phyloP scores from a whole-genome alignment of 306 rosid genomes.

The apple (Malus domestica) region DNA sequence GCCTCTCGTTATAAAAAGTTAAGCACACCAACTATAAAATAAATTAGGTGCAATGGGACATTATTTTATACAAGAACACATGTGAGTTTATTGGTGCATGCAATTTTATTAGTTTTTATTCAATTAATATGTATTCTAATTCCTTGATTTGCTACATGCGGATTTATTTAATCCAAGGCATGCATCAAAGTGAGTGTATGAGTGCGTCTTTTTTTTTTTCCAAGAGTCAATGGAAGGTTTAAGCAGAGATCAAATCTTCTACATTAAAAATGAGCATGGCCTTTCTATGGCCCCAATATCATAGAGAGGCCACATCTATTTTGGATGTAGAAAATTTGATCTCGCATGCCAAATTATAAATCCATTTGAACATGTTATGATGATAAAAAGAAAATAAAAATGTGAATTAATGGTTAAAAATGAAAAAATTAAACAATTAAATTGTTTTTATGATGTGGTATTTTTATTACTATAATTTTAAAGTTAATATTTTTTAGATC shows the following conservation, averaged over 20 bases:
- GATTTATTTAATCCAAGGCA: background rate
- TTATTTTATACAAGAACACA: background rate
- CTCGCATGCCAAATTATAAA: background rate
- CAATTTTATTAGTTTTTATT: background rate
- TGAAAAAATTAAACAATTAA: background rate
- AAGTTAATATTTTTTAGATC: too few relatives aligned
- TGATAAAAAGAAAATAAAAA: background rate
- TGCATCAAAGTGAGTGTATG: background rate
- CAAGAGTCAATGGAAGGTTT: background rate
- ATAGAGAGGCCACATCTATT: too few relatives aligned
- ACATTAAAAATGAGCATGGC: fast-evolving
- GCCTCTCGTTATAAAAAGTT: background rate
- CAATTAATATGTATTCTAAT: background rate
- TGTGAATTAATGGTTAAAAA: background rate
- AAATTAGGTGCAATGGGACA: background rate
- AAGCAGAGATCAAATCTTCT: background rate
- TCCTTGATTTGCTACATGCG: background rate
- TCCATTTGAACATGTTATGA: background rate
- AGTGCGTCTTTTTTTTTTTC: background rate
- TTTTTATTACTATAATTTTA: too few relatives aligned
- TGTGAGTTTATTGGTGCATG: background rate
- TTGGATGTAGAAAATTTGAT: too few relatives aligned
- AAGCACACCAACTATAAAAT: too few relatives aligned
- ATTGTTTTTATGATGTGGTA: too few relatives aligned
- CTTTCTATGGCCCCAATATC: too few relatives aligned